Conservation (phyloP, 148 eudicot species). For the Oxyria digyna region DNA sequence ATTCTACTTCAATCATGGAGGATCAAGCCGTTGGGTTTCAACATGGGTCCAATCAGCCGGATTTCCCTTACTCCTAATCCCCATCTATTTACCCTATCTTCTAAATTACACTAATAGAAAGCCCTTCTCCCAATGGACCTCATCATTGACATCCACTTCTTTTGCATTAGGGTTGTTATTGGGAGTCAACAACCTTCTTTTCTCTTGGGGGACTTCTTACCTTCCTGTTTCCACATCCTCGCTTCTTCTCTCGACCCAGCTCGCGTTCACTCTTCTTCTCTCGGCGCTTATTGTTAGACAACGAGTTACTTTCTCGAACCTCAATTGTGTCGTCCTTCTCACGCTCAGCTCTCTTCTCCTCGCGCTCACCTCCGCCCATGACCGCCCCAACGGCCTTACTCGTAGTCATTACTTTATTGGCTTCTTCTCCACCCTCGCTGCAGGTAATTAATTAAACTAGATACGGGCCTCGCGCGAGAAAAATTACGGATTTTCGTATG, state of each 20-base stretch:
- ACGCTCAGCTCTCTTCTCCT: slow-evolving; percentile 48
- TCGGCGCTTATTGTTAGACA: slow-evolving; percentile 53
- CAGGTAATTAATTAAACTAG: slow-evolving; percentile 15
- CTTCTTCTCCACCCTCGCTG: slow-evolving; percentile 44
- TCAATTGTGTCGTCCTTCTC: slow-evolving; percentile 57
- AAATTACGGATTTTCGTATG: too few relatives aligned
- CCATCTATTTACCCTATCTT: slow-evolving; percentile 34
- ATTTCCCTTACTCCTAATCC: slow-evolving; percentile 43
- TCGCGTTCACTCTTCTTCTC: slow-evolving; percentile 45
- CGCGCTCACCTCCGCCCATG: slow-evolving; percentile 33
- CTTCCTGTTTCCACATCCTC: slow-evolving; percentile 69
- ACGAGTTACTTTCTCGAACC: slow-evolving; percentile 44
- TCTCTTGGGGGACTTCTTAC: slow-evolving; percentile 72
- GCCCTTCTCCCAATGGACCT: slow-evolving; percentile 37
- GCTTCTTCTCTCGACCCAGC: slow-evolving; percentile 46
- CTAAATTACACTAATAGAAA: slow-evolving; percentile 23
- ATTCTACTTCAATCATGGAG: slow-evolving; percentile 67
- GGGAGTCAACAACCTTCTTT: slow-evolving; percentile 48
- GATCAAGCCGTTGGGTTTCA: slow-evolving; percentile 64
- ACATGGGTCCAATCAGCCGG: slow-evolving; percentile 78
- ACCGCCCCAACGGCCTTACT: slow-evolving; percentile 34
- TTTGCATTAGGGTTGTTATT: slow-evolving; percentile 25
- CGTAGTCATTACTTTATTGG: slow-evolving; percentile 44
- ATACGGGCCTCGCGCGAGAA: too few relatives aligned
- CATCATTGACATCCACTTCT: slow-evolving; percentile 13